Percentiles rank a stretch among this genome's conserved stretches.
phyloP scores from a whole-genome alignment of 768 basidiomycete species.

The Asterophora lycoperdoides region DNA sequence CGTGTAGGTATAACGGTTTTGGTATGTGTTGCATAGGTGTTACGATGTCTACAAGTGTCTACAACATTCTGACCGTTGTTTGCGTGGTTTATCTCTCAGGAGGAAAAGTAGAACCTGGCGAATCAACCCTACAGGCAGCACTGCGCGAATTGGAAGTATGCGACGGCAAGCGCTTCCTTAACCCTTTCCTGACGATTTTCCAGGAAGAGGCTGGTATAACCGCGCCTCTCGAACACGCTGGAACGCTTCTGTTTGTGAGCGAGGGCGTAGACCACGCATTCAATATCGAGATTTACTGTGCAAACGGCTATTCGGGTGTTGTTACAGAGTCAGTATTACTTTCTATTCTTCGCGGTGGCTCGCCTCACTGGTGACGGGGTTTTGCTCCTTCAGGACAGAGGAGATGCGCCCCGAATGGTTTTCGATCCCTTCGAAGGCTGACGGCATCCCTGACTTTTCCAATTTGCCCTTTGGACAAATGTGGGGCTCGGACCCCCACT shows the following conservation, averaged over 20 bases:
- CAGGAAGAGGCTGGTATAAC: slow-evolving; percentile 84
- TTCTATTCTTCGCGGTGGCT: neutral
- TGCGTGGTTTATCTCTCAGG: slow-evolving; percentile 26
- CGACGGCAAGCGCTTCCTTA: neutral
- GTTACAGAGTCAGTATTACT: slow-evolving; percentile 56
- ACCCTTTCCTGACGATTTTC: neutral
- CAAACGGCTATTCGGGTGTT: slow-evolving; percentile 53
- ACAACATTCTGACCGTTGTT: neutral
- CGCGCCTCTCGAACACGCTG: slow-evolving; percentile 59
- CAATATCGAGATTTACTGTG: slow-evolving; percentile 70
- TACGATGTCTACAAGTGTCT: no score
- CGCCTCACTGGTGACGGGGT: neutral
- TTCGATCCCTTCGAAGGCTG: slow-evolving; percentile 23
- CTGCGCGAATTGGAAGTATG: slow-evolving; percentile 64
- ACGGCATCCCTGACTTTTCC: slow-evolving; percentile 16
- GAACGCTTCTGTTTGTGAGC: slow-evolving; percentile 60
- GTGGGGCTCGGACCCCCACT: slow-evolving; percentile 61
- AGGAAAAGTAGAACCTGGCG: slow-evolving; percentile 77
- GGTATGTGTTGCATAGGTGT: slow-evolving; percentile 40
- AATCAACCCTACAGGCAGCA: slow-evolving; percentile 67
- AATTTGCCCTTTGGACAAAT: slow-evolving; percentile 58
- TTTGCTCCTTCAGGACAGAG: slow-evolving; percentile 55
- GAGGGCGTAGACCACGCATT: slow-evolving; percentile 55
- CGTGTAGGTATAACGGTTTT: slow-evolving; percentile 76
- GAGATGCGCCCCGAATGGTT: slow-evolving; percentile 91